phyloP scores from a whole-genome alignment of 371 early-diverging fungal genomes.

The Mortierella sp. region DNA sequence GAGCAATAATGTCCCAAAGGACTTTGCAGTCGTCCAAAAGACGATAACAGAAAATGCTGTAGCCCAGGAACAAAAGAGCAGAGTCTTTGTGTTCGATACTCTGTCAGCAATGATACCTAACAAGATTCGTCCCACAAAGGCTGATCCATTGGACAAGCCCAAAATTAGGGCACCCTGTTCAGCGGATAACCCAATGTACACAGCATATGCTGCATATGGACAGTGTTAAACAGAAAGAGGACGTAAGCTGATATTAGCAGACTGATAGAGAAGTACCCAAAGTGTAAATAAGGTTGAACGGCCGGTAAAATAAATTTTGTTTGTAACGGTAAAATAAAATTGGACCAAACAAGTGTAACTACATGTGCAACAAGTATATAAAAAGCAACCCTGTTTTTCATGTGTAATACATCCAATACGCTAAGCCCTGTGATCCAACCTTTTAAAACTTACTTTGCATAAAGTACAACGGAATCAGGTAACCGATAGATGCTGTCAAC shows the following conservation, averaged over 20 bases:
- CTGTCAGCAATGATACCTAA: constrained; percentile 64
- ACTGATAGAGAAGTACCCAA: background rate
- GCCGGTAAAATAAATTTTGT: constrained; percentile 27
- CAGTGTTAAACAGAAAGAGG: background rate
- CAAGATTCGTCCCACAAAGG: constrained; percentile 64
- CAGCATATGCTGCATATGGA: constrained; percentile 34
- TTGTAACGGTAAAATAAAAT: too few relatives aligned
- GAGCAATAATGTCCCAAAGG: constrained; percentile 32
- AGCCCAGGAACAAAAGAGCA: constrained; percentile 59
- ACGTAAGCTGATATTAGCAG: constrained; percentile 9
- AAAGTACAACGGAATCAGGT: constrained; percentile 42
- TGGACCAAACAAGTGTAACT: too few relatives aligned
- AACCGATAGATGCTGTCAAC: constrained; percentile 39
- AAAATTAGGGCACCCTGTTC: constrained; percentile 63
- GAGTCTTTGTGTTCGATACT: constrained; percentile 60
- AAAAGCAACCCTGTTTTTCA: background rate
- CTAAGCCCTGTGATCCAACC: background rate
- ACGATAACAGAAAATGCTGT: constrained; percentile 41
- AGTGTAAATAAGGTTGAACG: constrained; percentile 57
- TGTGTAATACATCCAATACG: background rate
- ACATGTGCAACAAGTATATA: too few relatives aligned
- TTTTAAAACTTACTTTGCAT: constrained; percentile 34
- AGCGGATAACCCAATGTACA: constrained; percentile 53
- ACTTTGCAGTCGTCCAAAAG: constrained; percentile 38
- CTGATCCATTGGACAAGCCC: constrained; percentile 67